phyloP scores from a whole-genome alignment of 768 basidiomycete species.

The Russula compacta region DNA sequence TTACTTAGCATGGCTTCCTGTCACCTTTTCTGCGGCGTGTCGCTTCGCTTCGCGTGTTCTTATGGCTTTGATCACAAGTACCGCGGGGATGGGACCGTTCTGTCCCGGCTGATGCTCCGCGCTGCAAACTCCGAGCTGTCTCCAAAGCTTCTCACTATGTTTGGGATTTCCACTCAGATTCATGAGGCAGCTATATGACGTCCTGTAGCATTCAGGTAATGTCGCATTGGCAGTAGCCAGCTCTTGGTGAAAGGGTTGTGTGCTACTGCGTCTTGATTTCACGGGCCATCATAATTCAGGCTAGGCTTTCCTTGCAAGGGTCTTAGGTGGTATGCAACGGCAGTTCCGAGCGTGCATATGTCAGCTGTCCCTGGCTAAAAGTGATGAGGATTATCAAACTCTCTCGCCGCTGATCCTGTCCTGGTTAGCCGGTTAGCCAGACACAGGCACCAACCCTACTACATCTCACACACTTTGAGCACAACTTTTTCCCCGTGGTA shows the following conservation, averaged over 20 bases:
- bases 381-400: too few species aligned
- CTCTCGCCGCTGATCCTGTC: too few species aligned
- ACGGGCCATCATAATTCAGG: too few species aligned
- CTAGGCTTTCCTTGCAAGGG: too few species aligned
- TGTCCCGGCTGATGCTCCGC: neutral
- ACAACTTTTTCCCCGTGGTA: neutral
- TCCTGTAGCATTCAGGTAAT: neutral
- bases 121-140: neutral
- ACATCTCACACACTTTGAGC: neutral
- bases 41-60: neutral
- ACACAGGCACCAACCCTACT: too few species aligned
- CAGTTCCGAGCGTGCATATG: too few species aligned
- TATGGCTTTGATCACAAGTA: neutral
- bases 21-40: neutral
- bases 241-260: neutral
- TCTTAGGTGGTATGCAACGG: too few species aligned
- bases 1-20: neutral
- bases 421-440: too few species aligned
- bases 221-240: neutral
- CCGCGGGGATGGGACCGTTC: neutral
- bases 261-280: neutral
- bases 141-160: neutral
- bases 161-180: neutral
- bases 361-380: too few species aligned
- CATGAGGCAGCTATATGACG: neutral